Evolutionary conservation across 2,329 filamentous ascomycete species (phyloP).

Genomic region (Exophiala sp.): DNA sequence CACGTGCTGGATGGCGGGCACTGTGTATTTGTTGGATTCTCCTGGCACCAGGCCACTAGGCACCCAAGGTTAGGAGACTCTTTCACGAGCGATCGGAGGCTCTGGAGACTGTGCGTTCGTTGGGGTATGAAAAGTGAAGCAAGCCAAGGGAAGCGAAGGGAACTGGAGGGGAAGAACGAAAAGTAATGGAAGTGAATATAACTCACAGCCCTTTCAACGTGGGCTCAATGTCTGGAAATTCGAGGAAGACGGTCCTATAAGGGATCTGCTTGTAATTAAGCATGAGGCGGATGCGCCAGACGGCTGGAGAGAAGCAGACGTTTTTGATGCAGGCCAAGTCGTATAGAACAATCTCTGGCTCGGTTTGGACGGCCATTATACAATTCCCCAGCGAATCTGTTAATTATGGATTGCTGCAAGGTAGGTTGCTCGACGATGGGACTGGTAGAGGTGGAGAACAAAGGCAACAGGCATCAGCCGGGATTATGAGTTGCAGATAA

Average conservation of each 20-base stretch:
- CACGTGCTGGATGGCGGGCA: constrained; percentile 40
- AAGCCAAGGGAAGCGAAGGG: background rate
- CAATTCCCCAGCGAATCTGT: too few relatives aligned
- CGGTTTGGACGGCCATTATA: constrained; percentile 29
- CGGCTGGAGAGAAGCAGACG: constrained; percentile 40
- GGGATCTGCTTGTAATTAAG: constrained; percentile 42
- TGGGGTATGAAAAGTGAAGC: background rate
- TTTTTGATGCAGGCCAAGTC: constrained; percentile 39
- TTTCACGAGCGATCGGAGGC: constrained; percentile 1
- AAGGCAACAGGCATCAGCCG: too few relatives aligned
- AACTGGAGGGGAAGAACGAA: constrained; percentile 6
- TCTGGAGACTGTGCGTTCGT: background rate
- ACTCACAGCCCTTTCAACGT: constrained; percentile 40
- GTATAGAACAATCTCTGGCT: constrained; percentile 38
- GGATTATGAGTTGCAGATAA: too few relatives aligned
- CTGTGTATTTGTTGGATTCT: constrained; percentile 35
- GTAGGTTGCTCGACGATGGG: too few relatives aligned
- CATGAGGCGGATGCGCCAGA: constrained; percentile 42
- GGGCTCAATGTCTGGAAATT: constrained; percentile 42
- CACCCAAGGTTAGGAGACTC: constrained; percentile 1
- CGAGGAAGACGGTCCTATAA: constrained; percentile 40
- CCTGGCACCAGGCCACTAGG: constrained; percentile 29
- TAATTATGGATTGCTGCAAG: too few relatives aligned
- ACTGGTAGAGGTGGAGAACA: too few relatives aligned
- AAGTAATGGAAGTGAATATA: constrained; percentile 6